These are phyloP conservation scores for Serendipita vermifera DNA, from an alignment of 768 basidiomycete species.

Conservation along the genomic window DNA sequence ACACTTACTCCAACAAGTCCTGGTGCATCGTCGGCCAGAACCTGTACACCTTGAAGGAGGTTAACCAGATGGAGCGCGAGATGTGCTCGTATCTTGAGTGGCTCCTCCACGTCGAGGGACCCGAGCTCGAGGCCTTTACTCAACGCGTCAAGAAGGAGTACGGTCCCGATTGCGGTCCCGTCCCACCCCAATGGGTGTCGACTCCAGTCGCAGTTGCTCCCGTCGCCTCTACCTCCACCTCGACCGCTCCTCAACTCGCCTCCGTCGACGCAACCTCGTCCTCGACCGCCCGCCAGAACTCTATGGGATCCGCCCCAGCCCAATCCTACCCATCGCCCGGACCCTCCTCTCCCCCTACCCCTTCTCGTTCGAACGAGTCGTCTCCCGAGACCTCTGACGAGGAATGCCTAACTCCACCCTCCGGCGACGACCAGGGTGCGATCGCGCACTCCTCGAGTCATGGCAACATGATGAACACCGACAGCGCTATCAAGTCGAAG, in stretches of 20 bases:
- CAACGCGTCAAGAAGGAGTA: constrained; percentile 24
- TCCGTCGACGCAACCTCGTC: constrained; percentile 2
- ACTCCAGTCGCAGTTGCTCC: neutral
- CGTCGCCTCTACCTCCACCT: neutral
- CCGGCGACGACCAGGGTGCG: constrained; percentile 4
- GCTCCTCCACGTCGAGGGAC: constrained; percentile 31
- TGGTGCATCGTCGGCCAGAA: constrained; percentile 85
- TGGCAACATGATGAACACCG: no score
- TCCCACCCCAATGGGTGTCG: constrained; percentile 6
- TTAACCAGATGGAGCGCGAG: constrained; percentile 95
- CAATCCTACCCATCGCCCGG: constrained; percentile 13
- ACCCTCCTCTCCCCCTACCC: constrained; percentile 12
- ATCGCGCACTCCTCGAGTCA: neutral
- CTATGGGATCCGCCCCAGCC: neutral
- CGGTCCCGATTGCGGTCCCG: constrained; percentile 16
- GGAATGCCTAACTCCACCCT: constrained; percentile 12
- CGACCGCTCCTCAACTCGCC: neutral
- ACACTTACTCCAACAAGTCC: constrained; percentile 86
- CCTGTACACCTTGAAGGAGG: constrained; percentile 73
- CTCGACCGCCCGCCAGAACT: neutral
- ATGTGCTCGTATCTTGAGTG: constrained; percentile 91
- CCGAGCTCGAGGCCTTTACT: constrained; percentile 26
- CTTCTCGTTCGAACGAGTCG: constrained; percentile 14
- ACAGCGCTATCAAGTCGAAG: constrained; percentile 9
- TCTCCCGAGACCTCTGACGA: constrained; percentile 13